Evolutionary conservation across 176 grass and related monocot species (phyloP).

Genomic region (Panicum miliaceum): DNA sequence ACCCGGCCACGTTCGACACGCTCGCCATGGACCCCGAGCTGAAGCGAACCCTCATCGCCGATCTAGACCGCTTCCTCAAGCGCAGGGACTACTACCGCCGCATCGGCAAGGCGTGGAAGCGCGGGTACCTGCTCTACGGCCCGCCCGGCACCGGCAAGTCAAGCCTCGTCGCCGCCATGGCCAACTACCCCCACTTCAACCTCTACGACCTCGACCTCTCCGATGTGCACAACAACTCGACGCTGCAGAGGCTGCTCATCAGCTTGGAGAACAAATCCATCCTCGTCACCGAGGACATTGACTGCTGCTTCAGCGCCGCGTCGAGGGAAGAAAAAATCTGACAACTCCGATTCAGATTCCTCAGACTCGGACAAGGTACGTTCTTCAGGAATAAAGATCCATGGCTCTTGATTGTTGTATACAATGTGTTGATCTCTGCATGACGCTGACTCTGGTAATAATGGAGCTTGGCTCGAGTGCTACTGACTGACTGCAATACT

Average conservation of each 20-base stretch:
- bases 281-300: neutral
- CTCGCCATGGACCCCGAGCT: conserved; percentile 51
- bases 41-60: neutral
- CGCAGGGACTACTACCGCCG: conserved; percentile 46
- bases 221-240: neutral
- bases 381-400: no score
- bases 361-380: no score
- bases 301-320: neutral
- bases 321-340: neutral
- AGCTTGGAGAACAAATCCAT: neutral
- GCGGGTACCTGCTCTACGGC: conserved; percentile 43
- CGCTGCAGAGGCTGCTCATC: neutral
- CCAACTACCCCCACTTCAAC: conserved; percentile 14
- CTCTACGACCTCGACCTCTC: conserved; percentile 17
- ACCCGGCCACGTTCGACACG: conserved; percentile 73
- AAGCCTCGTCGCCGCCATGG: neutral
- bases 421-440: no score
- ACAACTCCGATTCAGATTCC: no score
- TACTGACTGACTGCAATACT: no score
- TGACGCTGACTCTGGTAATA: no score
- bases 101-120: conserved; percentile 62
- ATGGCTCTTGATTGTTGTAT: no score
- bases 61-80: conserved; percentile 36
- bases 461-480: no score
- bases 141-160: conserved; percentile 17